Conservation (phyloP, 257 asterid genomes). For the Avicennia marina region DNA sequence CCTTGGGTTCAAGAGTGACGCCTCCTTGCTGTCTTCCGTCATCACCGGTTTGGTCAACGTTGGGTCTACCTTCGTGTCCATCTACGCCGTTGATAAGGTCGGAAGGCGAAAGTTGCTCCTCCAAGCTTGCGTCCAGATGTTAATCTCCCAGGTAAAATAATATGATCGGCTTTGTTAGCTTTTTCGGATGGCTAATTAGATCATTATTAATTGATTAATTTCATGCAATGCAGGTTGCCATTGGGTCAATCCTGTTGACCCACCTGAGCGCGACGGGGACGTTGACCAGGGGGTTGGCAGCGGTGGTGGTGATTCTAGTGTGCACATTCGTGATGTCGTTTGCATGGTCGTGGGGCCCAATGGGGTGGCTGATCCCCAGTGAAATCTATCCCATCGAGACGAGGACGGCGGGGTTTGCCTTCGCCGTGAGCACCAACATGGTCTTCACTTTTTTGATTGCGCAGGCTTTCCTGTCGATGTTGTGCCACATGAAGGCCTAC, state of each 20-base stretch:
- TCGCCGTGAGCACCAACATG: slow-evolving; percentile 64
- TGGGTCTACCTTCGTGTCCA: slow-evolving; percentile 49
- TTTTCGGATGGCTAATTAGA: no score
- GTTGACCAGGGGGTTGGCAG: slow-evolving; percentile 27
- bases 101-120: slow-evolving; percentile 74
- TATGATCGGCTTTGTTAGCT: no score
- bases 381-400: slow-evolving; percentile 73
- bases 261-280: slow-evolving; percentile 40
- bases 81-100: slow-evolving; percentile 41
- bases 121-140: slow-evolving; percentile 66
- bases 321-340: slow-evolving; percentile 65
- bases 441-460: slow-evolving; percentile 43
- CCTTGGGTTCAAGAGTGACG: slow-evolving; percentile 46
- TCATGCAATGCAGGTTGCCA: slow-evolving; percentile 34
- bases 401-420: slow-evolving; percentile 62
- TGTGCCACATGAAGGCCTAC: slow-evolving; percentile 38
- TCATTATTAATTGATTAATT: background rate
- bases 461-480: slow-evolving; percentile 40
- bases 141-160: slow-evolving; percentile 35
- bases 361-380: slow-evolving; percentile 72
- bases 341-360: slow-evolving; percentile 90
- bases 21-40: slow-evolving; percentile 44
- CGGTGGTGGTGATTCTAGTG: slow-evolving; percentile 45
- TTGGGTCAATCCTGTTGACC: slow-evolving; percentile 33
- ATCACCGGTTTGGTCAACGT: slow-evolving; percentile 62